Evolutionary conservation across 2,329 filamentous ascomycete species (phyloP).

Genomic region (Aspergillus intermedius): DNA sequence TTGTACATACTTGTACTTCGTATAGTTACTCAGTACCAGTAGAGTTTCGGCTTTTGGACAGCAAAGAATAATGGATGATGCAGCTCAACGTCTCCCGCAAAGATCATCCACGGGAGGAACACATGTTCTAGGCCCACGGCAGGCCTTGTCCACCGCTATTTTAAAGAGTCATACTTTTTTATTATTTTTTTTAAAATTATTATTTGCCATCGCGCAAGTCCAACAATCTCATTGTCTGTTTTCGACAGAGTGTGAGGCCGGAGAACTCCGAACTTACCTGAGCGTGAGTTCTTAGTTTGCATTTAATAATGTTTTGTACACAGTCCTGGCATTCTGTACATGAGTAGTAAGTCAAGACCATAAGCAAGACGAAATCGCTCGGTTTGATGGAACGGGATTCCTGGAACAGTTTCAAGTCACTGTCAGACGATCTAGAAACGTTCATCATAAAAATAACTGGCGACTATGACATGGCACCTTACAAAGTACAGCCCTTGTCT

Average conservation of each 20-base stretch:
- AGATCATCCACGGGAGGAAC: constrained; percentile 8
- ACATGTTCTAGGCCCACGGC: constrained; percentile 16
- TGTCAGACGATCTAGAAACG: background rate
- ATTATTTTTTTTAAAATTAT: background rate
- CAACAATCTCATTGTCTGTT: constrained; percentile 1
- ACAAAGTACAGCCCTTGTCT: too few species aligned
- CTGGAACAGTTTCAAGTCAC: background rate
- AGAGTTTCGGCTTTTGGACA: background rate
- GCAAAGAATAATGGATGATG: background rate
- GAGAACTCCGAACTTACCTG: background rate
- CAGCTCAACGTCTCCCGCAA: background rate
- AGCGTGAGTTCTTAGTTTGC: background rate
- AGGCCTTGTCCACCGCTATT: constrained; percentile 10
- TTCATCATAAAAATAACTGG: background rate
- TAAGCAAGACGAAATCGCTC: too few species aligned
- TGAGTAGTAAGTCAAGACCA: too few species aligned
- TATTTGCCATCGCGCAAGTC: background rate
- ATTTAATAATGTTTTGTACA: too few species aligned
- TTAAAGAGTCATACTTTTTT: background rate
- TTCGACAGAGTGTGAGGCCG: background rate
- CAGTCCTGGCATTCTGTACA: too few species aligned
- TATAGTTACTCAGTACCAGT: background rate
- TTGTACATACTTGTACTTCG: background rate
- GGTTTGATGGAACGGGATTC: background rate
- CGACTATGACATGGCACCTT: too few species aligned